Evolutionary conservation across 257 asterid genomes (phyloP).

Genomic region (Lycium barbarum): DNA sequence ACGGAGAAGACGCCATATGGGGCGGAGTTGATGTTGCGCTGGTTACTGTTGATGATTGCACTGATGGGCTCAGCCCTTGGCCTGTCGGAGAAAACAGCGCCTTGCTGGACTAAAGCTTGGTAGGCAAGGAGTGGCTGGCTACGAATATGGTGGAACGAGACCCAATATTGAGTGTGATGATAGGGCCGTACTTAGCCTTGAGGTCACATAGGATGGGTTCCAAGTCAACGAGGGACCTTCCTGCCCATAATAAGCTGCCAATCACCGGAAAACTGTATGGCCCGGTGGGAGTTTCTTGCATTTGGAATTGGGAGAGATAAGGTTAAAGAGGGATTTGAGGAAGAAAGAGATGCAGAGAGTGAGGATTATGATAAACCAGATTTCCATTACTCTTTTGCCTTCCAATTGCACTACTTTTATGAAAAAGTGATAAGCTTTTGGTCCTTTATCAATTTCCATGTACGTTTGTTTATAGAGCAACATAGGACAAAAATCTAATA

Average conservation of each 20-base stretch:
- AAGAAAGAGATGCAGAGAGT: background rate
- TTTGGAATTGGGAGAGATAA: background rate
- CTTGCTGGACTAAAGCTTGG: no score
- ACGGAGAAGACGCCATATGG: background rate
- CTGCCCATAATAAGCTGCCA: background rate
- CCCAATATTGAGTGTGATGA: background rate
- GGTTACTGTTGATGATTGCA: no score
- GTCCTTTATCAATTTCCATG: no score
- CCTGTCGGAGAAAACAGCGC: no score
- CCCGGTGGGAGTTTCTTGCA: slow-evolving; percentile 6
- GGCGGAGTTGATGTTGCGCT: no score
- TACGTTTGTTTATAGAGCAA: no score
- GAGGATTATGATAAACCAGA: background rate
- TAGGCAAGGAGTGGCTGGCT: no score
- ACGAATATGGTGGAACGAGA: no score
- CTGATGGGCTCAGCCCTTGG: no score
- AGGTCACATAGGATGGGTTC: background rate
- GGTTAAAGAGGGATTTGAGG: background rate
- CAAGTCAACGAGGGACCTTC: background rate
- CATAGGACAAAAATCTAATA: no score
- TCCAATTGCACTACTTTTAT: no score
- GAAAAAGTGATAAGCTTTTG: no score
- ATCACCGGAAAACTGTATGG: background rate
- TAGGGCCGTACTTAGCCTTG: background rate
- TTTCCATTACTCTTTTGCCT: background rate